Evolutionary conservation across 306 rosid genomes (phyloP).

Genomic region (Cicer chorassanicum): DNA sequence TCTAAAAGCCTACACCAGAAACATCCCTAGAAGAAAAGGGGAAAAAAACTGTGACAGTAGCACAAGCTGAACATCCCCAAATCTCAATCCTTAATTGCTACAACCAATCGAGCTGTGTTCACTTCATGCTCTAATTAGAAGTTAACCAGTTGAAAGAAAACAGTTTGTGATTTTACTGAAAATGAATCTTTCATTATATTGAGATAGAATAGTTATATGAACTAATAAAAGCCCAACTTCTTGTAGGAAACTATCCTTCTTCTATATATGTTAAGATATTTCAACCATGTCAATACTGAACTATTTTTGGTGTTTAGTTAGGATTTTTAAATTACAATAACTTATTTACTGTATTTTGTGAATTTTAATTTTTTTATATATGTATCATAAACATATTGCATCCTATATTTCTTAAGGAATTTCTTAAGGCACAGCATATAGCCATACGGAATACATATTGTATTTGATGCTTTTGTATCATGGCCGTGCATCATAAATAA

Average conservation of each 20-base stretch:
- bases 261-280: neutral
- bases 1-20: conserved; percentile 14
- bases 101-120: conserved; percentile 7
- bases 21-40: neutral
- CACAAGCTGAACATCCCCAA: conserved; percentile 15
- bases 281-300: neutral
- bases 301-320: neutral
- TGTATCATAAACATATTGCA: neutral
- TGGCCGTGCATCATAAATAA: neutral
- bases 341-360: neutral
- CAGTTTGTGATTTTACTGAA: neutral
- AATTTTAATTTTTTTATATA: neutral
- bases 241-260: neutral
- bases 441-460: neutral
- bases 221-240: neutral
- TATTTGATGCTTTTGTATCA: neutral
- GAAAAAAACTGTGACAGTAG: neutral
- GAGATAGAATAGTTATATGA: neutral
- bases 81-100: conserved; percentile 19
- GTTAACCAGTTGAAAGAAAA: neutral
- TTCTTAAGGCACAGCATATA: neutral
- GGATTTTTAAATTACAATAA: neutral
- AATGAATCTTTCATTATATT: neutral
- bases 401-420: neutral
- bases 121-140: neutral